phyloP scores from a whole-genome alignment of 345 rosid species.

The Acer yangbiense region DNA sequence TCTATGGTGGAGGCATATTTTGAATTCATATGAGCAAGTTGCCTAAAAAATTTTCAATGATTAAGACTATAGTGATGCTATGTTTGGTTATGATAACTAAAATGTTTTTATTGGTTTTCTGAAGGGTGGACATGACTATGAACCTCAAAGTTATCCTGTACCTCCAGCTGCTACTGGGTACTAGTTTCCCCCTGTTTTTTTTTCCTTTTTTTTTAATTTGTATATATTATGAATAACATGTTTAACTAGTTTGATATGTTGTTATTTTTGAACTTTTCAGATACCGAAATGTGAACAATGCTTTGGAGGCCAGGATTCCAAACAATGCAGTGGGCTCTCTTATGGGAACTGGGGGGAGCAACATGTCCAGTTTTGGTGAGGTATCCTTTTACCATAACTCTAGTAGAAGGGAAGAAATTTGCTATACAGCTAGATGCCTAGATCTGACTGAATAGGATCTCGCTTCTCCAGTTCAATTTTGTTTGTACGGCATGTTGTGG shows the following conservation, averaged over 20 bases:
- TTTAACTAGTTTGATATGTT: neutral
- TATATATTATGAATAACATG: neutral
- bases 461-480: neutral
- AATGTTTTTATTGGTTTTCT: constrained; percentile 21
- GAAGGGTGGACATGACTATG: constrained; percentile 50
- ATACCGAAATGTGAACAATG: constrained; percentile 31
- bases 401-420: constrained; percentile 1
- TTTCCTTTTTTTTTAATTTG: neutral
- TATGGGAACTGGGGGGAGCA: constrained; percentile 33
- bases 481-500: neutral
- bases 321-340: constrained; percentile 30
- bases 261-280: constrained; percentile 25
- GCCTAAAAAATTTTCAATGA: neutral
- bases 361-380: constrained; percentile 36
- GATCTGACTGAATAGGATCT: neutral
- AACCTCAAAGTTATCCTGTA: constrained; percentile 41
- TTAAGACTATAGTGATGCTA: neutral
- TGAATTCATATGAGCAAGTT: neutral
- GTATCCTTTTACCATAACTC: constrained; percentile 26
- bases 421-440: neutral
- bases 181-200: neutral
- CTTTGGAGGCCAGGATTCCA: constrained; percentile 37
- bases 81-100: constrained; percentile 11
- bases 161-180: constrained; percentile 44
- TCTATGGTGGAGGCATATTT: neutral